A percentile compares a stretch with the other conserved stretches of the same genome.
phyloP scores from a whole-genome alignment of 2,329 filamentous ascomycete genomes.

The Metarhizium rileyi region DNA sequence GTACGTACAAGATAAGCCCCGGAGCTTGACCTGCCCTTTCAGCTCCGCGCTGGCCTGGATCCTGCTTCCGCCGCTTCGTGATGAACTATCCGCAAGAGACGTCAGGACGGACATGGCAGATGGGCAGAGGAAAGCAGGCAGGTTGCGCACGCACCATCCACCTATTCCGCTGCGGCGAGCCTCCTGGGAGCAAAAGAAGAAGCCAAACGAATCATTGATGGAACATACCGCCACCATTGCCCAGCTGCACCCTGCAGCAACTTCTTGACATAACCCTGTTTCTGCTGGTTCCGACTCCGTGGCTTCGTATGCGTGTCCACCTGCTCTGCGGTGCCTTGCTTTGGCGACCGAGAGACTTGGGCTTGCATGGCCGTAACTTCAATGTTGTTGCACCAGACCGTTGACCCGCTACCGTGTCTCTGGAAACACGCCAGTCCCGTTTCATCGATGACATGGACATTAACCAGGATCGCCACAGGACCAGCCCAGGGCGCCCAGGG shows the following conservation, averaged over 20 bases:
- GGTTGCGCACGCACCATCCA: background rate
- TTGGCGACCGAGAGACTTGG: background rate
- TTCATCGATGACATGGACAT: slow-evolving; percentile 3
- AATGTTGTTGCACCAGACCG: background rate
- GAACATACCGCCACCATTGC: background rate
- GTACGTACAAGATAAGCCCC: no score
- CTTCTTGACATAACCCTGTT: background rate
- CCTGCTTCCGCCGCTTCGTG: no score
- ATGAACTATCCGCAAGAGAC: no score
- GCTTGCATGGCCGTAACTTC: background rate
- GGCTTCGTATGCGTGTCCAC: background rate
- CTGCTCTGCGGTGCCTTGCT: no score
- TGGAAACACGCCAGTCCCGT: slow-evolving; percentile 7
- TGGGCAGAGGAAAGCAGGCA: background rate
- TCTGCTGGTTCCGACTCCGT: slow-evolving; percentile 1
- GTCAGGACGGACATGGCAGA: background rate
- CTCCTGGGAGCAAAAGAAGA: background rate
- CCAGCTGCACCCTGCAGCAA: background rate
- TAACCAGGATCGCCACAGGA: slow-evolving; percentile 1
- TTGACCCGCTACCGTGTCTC: slow-evolving; percentile 5
- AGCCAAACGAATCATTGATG: background rate
- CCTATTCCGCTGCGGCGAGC: background rate
- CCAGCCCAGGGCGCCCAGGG: slow-evolving; percentile 1
- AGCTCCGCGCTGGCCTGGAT: no score
- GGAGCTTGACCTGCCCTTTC: background rate